Evolutionary conservation across 805 yeast species (phyloP).

Genomic region (Barnettozyma botsteinii): DNA sequence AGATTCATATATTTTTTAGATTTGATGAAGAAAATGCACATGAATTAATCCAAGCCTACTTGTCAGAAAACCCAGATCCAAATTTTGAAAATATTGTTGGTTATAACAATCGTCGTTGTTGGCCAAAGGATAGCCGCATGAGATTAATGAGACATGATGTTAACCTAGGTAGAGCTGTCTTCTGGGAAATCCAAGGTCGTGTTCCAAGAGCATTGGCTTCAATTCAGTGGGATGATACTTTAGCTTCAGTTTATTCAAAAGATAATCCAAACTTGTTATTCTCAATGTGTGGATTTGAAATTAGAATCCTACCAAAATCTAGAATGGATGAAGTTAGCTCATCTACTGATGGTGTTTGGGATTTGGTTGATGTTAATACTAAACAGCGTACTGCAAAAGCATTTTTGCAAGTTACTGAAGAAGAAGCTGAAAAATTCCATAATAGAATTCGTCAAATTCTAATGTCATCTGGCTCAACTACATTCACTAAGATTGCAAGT

Average conservation of each 20-base stretch:
- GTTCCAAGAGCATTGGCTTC: conserved; percentile 70
- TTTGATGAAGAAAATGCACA: conserved; percentile 69
- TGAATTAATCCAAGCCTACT: conserved; percentile 67
- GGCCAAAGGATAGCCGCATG: conserved; percentile 95
- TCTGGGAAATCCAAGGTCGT: conserved; percentile 82
- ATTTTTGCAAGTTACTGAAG: conserved; percentile 73
- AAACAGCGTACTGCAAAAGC: conserved; percentile 90
- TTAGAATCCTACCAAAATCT: conserved; percentile 73
- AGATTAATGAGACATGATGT: conserved; percentile 86
- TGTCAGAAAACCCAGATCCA: conserved; percentile 88
- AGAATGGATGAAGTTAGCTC: conserved; percentile 51
- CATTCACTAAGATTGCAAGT: conserved; percentile 89
- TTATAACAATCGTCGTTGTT: conserved; percentile 82
- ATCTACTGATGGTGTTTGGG: conserved; percentile 88
- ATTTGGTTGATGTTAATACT: conserved; percentile 58
- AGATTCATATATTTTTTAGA: conserved; percentile 71
- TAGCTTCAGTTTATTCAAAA: conserved; percentile 82
- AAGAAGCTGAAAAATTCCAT: conserved; percentile 73
- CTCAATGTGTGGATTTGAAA: conserved; percentile 93
- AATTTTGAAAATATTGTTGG: conserved; percentile 82
- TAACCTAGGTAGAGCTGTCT: conserved; percentile 83
- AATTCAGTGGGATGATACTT: conserved; percentile 72
- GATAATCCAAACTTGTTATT: conserved; percentile 87
- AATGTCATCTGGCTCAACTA: conserved; percentile 93
- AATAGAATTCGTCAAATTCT: conserved; percentile 82